Evolutionary conservation across 768 basidiomycete species (phyloP).

Genomic region (Termitomyces sp.): DNA sequence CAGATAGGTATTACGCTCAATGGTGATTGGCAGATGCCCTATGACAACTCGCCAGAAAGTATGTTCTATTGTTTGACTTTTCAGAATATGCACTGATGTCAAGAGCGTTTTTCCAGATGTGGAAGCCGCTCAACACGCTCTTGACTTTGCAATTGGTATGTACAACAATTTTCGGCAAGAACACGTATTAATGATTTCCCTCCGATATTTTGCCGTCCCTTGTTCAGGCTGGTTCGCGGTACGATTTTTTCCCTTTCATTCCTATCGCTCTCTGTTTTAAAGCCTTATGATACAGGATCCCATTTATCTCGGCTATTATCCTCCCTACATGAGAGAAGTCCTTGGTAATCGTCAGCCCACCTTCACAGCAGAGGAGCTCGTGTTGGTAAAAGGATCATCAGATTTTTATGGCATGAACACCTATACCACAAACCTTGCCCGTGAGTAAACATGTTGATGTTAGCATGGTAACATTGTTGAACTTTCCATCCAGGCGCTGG

Average conservation of each 20-base stretch:
- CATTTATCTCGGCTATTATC: conserved; percentile 69
- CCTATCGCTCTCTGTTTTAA: background rate
- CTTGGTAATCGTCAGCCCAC: conserved; percentile 53
- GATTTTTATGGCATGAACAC: conserved; percentile 75
- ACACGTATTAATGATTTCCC: conserved; percentile 11
- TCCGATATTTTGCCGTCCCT: conserved; percentile 21
- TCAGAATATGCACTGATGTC: background rate
- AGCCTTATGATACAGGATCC: conserved; percentile 39
- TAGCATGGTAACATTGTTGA: background rate
- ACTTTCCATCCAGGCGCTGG: conserved; percentile 38
- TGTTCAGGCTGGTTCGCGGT: conserved; percentile 56
- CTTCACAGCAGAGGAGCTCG: conserved; percentile 50
- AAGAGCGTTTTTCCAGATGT: conserved; percentile 36
- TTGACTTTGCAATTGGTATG: conserved; percentile 66
- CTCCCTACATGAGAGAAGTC: conserved; percentile 48
- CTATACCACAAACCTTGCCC: conserved; percentile 59
- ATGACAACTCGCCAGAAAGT: conserved; percentile 66
- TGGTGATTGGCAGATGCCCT: conserved; percentile 72
- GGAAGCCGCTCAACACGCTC: conserved; percentile 63
- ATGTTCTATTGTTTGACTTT: background rate
- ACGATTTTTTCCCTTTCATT: conserved; percentile 15
- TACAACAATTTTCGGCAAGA: background rate
- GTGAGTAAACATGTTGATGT: conserved; percentile 25
- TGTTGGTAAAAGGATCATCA: conserved; percentile 55
- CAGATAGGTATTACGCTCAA: conserved; percentile 77